These are phyloP conservation scores for Pseudogymnoascus sp. DNA, from an alignment of 2,329 filamentous ascomycete genomes.

Conservation along the genomic window DNA sequence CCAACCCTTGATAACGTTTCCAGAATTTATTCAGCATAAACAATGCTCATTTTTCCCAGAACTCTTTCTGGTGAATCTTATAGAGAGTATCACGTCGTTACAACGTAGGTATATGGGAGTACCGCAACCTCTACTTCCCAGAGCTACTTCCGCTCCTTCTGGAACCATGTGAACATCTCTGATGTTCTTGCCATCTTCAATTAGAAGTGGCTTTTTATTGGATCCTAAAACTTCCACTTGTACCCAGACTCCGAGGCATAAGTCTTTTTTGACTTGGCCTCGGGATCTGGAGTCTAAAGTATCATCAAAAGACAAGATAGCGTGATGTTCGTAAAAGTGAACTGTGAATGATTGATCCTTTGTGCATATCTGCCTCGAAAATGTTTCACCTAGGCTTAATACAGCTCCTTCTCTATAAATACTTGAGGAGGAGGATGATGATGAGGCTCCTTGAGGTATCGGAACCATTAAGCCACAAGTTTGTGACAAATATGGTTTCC, in stretches of 20 bases:
- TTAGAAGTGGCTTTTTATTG: not conserved
- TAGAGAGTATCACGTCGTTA: not conserved
- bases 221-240: not conserved
- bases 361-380: too few relatives aligned
- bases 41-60: not conserved
- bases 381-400: too few relatives aligned
- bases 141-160: not conserved
- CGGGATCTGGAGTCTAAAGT: not conserved
- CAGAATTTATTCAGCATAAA: not conserved
- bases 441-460: too few relatives aligned
- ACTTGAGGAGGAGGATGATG: too few relatives aligned
- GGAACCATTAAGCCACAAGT: too few relatives aligned
- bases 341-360: too few relatives aligned
- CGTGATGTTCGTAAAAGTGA: too few relatives aligned
- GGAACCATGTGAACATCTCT: not conserved
- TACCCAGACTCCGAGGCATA: not conserved
- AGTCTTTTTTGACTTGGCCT: not conserved
- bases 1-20: not conserved
- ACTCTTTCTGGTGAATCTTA: not conserved
- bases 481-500: too few relatives aligned
- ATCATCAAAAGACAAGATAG: too few relatives aligned
- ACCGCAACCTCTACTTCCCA: not conserved
- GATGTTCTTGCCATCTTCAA: not conserved
- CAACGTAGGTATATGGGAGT: not conserved
- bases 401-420: too few relatives aligned